A percentile compares a stretch with the other conserved stretches of the same genome.
phyloP scores from a whole-genome alignment of 768 basidiomycete genomes.

The Russula sp. region DNA sequence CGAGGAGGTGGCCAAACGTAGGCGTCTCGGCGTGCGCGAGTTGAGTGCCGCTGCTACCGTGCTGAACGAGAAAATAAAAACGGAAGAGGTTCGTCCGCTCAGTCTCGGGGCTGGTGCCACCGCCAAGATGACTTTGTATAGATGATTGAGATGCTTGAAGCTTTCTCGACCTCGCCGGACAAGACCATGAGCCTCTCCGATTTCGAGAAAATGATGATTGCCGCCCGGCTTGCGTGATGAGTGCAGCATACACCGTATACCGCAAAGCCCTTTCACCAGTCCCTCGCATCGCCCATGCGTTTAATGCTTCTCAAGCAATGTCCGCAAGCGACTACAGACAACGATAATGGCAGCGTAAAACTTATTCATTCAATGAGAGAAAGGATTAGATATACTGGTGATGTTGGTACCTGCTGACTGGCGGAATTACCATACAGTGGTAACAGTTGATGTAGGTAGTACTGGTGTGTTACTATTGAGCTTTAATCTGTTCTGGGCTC shows the following conservation, averaged over 20 bases:
- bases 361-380: no score
- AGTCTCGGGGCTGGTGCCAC: not conserved
- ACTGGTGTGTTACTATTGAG: not conserved
- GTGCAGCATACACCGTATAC: not conserved
- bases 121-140: slow-evolving; percentile 28
- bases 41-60: slow-evolving; percentile 53
- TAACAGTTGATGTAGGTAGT: not conserved
- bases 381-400: not conserved
- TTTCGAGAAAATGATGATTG: slow-evolving; percentile 71
- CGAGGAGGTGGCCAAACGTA: slow-evolving; percentile 40
- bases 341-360: not conserved
- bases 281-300: not conserved
- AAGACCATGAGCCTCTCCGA: slow-evolving; percentile 61
- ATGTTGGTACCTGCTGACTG: no score
- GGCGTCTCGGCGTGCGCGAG: slow-evolving; percentile 62
- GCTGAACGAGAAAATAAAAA: slow-evolving; percentile 65
- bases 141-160: slow-evolving; percentile 77
- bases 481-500: no score
- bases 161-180: slow-evolving; percentile 65
- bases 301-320: not conserved
- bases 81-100: slow-evolving; percentile 52
- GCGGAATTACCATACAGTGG: not conserved
- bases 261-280: not conserved
- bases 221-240: slow-evolving; percentile 45
- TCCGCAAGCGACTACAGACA: not conserved